Percentiles rank a stretch among this genome's conserved stretches.
Conservation (phyloP, 768 basidiomycete species). For the Rhizopogon salebrosus region DNA sequence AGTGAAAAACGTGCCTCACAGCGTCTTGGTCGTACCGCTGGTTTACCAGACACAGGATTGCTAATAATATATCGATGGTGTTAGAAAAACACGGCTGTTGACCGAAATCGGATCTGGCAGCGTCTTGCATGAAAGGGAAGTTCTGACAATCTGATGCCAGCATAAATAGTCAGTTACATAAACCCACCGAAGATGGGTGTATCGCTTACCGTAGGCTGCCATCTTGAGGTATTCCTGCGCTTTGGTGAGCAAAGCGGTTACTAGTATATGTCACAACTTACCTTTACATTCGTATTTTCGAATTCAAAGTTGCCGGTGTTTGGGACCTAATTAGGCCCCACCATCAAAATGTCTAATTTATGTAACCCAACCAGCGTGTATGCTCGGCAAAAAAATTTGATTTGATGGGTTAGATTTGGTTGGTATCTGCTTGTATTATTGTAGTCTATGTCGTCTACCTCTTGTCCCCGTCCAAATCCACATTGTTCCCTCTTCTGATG, state of each 20-base stretch:
- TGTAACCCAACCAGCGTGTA: too few species aligned
- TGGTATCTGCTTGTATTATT: too few species aligned
- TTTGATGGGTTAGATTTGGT: too few species aligned
- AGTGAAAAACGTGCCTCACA: neutral
- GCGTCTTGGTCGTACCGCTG: neutral
- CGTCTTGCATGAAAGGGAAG: constrained; percentile 38
- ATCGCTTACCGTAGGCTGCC: constrained; percentile 16
- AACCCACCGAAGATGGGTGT: neutral
- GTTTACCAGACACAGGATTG: neutral
- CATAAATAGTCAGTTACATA: neutral
- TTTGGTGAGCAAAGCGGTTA: neutral
- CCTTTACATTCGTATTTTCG: constrained; percentile 36
- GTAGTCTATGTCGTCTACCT: too few species aligned
- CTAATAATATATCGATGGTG: constrained; percentile 30
- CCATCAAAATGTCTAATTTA: too few species aligned
- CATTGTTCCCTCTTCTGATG: neutral
- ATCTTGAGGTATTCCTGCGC: constrained; percentile 37
- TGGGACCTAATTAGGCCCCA: too few species aligned
- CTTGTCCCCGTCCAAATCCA: too few species aligned
- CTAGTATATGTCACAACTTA: constrained; percentile 14
- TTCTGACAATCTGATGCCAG: constrained; percentile 32
- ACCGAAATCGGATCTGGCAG: constrained; percentile 28
- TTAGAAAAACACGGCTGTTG: constrained; percentile 30
- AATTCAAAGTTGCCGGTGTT: constrained; percentile 38
- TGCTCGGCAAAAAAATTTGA: too few species aligned